A percentile compares a stretch with the other conserved stretches of the same genome.
Conservation (phyloP, 73 alveolate genomes). For the Paramecium octaurelia region DNA sequence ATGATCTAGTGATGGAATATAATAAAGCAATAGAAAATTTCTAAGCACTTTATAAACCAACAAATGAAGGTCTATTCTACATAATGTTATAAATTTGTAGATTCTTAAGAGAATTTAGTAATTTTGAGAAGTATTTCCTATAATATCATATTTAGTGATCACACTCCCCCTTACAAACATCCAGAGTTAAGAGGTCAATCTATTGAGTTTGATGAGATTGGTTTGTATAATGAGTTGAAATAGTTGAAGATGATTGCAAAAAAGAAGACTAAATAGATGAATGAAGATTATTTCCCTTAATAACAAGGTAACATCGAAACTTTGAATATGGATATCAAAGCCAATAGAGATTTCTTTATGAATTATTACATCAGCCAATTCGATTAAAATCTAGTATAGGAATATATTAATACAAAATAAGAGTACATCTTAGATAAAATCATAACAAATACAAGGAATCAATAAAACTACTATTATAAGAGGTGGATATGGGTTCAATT, state of each 20-base stretch:
- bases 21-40: neutral
- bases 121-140: neutral
- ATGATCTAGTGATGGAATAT: conserved; percentile 26
- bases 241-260: neutral
- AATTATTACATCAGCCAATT: neutral
- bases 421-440: neutral
- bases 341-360: neutral
- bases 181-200: conserved; percentile 8
- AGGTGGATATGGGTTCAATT: conserved; percentile 38
- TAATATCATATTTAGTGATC: neutral
- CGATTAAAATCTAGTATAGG: neutral
- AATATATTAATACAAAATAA: neutral
- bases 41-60: neutral
- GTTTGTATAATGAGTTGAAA: conserved; percentile 1
- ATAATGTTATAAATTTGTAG: conserved; percentile 21
- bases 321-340: neutral
- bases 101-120: conserved; percentile 26
- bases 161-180: conserved; percentile 21
- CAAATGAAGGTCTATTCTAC: neutral
- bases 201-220: conserved; percentile 23
- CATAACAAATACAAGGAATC: neutral
- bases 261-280: neutral
- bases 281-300: neutral
- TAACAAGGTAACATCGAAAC: neutral
- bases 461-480: conserved; percentile 10